Evolutionary conservation across 2,329 filamentous ascomycete species (phyloP).

Genomic region (Arthroderma sp.): DNA sequence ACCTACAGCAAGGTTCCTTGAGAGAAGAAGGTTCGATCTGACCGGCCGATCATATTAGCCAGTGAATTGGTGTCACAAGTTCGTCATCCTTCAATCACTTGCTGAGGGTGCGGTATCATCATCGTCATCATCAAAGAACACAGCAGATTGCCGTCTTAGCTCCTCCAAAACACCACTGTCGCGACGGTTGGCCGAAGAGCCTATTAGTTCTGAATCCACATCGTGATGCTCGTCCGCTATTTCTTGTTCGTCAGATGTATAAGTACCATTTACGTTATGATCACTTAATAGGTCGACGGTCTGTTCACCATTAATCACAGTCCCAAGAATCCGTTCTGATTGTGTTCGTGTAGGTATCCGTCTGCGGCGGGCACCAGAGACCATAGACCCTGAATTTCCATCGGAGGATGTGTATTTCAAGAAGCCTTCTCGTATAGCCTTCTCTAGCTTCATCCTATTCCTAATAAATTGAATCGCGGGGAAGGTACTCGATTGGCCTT

Average conservation of each 20-base stretch:
- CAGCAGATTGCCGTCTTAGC: slow-evolving; percentile 35
- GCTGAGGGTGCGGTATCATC: slow-evolving; percentile 3
- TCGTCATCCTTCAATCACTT: not conserved
- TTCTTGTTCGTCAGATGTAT: not conserved
- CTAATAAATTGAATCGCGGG: slow-evolving; percentile 83
- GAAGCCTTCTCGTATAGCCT: slow-evolving; percentile 48
- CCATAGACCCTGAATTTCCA: slow-evolving; percentile 15
- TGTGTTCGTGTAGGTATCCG: slow-evolving; percentile 12
- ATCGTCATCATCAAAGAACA: slow-evolving; percentile 36
- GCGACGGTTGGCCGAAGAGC: slow-evolving; percentile 19
- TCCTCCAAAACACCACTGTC: slow-evolving; percentile 31
- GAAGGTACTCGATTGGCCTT: slow-evolving; percentile 78
- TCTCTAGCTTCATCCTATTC: slow-evolving; percentile 77
- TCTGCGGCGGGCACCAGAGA: slow-evolving; percentile 12
- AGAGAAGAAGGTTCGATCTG: not conserved
- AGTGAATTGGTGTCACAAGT: not conserved
- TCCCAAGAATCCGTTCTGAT: not conserved
- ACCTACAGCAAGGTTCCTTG: not conserved
- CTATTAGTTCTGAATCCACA: not conserved
- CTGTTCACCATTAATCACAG: not conserved
- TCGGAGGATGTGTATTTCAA: slow-evolving; percentile 22
- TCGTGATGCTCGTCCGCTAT: not conserved
- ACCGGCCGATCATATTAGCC: not conserved
- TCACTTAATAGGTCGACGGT: slow-evolving; percentile 10
- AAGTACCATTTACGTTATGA: not conserved